phyloP scores from a whole-genome alignment of 2,329 filamentous ascomycete species.

The Trichophyton mentagrophytes region DNA sequence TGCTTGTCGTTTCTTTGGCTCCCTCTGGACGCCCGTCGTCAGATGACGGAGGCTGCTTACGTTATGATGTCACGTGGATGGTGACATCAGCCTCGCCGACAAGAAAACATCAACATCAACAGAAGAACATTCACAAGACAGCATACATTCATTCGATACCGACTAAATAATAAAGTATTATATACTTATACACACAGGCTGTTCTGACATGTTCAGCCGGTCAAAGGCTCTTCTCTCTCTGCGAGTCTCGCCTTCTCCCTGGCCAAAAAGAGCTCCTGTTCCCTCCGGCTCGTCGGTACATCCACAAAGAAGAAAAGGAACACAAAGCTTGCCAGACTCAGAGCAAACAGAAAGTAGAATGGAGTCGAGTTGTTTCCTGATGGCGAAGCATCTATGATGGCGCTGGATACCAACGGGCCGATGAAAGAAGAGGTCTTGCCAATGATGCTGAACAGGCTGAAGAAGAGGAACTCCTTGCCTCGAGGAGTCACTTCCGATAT shows the following conservation, averaged over 20 bases:
- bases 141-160: background rate
- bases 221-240: background rate
- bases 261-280: constrained; percentile 46
- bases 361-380: constrained; percentile 46
- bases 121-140: too few relatives aligned
- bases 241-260: constrained; percentile 17
- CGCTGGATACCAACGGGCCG: constrained; percentile 54
- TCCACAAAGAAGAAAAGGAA: constrained; percentile 44
- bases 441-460: constrained; percentile 55
- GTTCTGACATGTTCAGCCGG: background rate
- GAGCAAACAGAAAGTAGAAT: constrained; percentile 51
- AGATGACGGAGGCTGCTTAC: background rate
- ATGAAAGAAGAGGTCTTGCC: constrained; percentile 58
- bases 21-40: background rate
- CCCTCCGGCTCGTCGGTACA: constrained; percentile 46
- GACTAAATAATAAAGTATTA: background rate
- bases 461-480: constrained; percentile 59
- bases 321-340: constrained; percentile 45
- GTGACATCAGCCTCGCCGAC: background rate
- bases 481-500: constrained; percentile 56
- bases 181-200: background rate
- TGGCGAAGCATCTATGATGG: constrained; percentile 52
- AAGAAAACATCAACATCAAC: too few relatives aligned
- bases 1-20: background rate
- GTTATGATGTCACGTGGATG: background rate